Conservation (phyloP, 2,329 filamentous ascomycete genomes). For the Malbranchea cinnamomea region DNA sequence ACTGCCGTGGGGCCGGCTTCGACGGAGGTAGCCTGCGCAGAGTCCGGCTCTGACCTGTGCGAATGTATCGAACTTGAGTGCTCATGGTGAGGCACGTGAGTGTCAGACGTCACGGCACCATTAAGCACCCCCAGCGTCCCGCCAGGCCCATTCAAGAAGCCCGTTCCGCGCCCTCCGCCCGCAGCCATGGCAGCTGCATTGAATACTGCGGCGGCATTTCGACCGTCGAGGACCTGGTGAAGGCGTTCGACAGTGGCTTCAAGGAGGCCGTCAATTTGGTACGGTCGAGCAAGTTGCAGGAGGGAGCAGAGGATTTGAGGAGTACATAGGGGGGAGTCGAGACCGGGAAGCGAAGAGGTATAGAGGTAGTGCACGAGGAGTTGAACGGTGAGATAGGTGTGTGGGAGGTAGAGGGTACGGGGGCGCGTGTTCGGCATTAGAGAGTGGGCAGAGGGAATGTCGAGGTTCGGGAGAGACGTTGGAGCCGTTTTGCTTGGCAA, state of each 20-base stretch:
- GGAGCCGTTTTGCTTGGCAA: constrained; percentile 2
- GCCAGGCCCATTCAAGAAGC: constrained; percentile 43
- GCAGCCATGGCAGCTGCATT: constrained; percentile 97
- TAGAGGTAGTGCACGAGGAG: constrained; percentile 88
- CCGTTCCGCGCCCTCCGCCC: constrained; percentile 73
- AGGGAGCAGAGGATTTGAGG: constrained; percentile 93
- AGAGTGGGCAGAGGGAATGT: constrained; percentile 38
- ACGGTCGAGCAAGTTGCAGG: constrained; percentile 81
- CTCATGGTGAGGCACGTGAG: constrained; percentile 7
- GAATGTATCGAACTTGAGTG: constrained; percentile 27
- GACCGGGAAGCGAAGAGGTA: constrained; percentile 70
- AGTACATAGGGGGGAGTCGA: constrained; percentile 65
- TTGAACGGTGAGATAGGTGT: constrained; percentile 78
- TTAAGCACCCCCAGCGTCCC: constrained; percentile 30
- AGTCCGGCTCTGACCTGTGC: constrained; percentile 10
- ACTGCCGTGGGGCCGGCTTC: constrained; percentile 16
- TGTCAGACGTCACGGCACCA: constrained; percentile 11
- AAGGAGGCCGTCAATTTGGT: constrained; percentile 79
- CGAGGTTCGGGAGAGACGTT: constrained; percentile 23
- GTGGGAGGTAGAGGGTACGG: constrained; percentile 79
- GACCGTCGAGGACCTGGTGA: constrained; percentile 75
- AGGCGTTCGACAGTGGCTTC: constrained; percentile 87
- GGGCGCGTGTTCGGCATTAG: constrained; percentile 51
- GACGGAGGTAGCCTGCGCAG: constrained; percentile 12
- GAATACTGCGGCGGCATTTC: constrained; percentile 93